phyloP scores from a whole-genome alignment of 2,329 filamentous ascomycete genomes.

The Paramyrothecium roridum region DNA sequence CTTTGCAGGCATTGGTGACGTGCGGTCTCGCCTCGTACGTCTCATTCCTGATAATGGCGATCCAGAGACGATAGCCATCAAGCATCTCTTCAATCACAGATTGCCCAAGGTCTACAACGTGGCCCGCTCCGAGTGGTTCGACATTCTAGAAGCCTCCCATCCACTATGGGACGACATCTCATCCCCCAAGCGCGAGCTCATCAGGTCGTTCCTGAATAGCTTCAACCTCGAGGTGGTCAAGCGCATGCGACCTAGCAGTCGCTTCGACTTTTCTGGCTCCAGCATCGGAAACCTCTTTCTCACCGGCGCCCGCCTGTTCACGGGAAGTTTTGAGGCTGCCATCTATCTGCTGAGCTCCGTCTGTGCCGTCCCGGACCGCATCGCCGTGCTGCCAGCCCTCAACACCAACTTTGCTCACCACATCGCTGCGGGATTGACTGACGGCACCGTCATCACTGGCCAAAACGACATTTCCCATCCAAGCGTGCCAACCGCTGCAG shows the following conservation, averaged over 20 bases:
- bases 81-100: conserved; percentile 82
- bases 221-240: conserved; percentile 78
- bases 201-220: conserved; percentile 73
- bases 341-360: conserved; percentile 88
- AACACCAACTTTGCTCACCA: conserved; percentile 96
- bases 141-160: conserved; percentile 82
- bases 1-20: conserved; percentile 51
- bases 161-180: conserved; percentile 69
- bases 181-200: conserved; percentile 71
- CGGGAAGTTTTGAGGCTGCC: conserved; percentile 86
- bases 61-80: conserved; percentile 70
- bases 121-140: conserved; percentile 79
- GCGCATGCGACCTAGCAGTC: conserved; percentile 66
- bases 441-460: conserved; percentile 78
- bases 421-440: conserved; percentile 76
- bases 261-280: conserved; percentile 74
- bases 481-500: conserved; percentile 55
- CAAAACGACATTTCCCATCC: conserved; percentile 94
- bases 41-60: conserved; percentile 70
- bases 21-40: conserved; percentile 69
- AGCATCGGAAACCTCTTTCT: conserved; percentile 78
- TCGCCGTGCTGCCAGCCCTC: conserved; percentile 82
- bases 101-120: conserved; percentile 55
- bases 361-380: conserved; percentile 73
- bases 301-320: conserved; percentile 84